Evolutionary conservation across 2,329 filamentous ascomycete species (phyloP), one percentile per base, ranked within the genome.

Genomic region (Beauveria medogensis): DNA sequence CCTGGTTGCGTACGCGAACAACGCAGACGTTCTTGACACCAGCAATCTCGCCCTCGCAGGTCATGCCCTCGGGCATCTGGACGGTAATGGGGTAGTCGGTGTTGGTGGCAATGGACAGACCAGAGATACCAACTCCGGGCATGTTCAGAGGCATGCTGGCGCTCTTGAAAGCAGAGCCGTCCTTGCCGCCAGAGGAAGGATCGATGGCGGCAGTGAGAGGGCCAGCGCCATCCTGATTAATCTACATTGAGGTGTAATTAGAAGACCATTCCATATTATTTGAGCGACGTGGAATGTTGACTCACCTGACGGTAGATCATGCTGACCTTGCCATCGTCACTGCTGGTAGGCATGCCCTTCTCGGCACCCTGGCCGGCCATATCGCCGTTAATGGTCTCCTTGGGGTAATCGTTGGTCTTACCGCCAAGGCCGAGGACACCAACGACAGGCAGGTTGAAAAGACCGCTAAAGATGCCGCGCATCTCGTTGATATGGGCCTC

Each of bases 181-280:
- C 80, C 12, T 79, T 83, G 60, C 84, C 84, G 54, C 81, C 83
- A 1, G 82, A 86, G 41, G 82, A 84, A 44, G 77, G 70, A 67
- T 87, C 84, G 57, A 87, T 75, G 50, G 76, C 74, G 18, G 83
- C 84, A 47, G 75, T 79, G 28, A 87, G 72, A 2, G 83, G 83
- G 3, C 84, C 84, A 0, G 84, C 84, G 26, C 84, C 84, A 67
- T 87, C 84, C 72, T 86, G 83, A 78, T 87, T 87, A 73, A 87
- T 81, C 73, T 87, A 83, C 10, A 9, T 20, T 0, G 22, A 22
- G 7, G 8, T 7, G 4, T 46, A 5, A 40, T 40, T 20, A 51
- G 18, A 34, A 6, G 18, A 14, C 8, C 24, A 5, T 24, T 24
- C 24, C 3, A 3, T 28, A 3, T 16, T 12, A 28, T 1, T 26